phyloP scores from a whole-genome alignment of 2,329 filamentous ascomycete genomes.

The Stagonosporopsis rhizophila region DNA sequence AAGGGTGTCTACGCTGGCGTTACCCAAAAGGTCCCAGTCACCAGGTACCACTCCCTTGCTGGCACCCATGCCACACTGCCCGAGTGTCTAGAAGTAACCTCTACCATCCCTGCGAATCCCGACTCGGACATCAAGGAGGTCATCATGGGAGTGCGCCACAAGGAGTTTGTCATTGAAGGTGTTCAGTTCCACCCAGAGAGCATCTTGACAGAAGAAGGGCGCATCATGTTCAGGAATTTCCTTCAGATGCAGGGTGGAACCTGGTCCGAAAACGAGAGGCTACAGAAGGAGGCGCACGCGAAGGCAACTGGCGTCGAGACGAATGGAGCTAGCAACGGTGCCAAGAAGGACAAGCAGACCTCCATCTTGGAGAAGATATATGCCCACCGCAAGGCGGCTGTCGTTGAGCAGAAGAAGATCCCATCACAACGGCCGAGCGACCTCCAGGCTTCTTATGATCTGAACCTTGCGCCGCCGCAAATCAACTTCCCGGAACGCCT shows the following conservation, averaged over 20 bases:
- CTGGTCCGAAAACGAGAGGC: constrained; percentile 79
- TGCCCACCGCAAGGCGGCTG: constrained; percentile 74
- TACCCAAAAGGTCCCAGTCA: constrained; percentile 82
- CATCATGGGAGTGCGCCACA: constrained; percentile 97
- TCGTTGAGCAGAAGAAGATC: constrained; percentile 81
- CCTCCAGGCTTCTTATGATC: constrained; percentile 83
- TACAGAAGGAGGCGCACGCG: constrained; percentile 51
- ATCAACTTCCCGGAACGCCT: constrained; percentile 81
- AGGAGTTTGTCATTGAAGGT: constrained; percentile 87
- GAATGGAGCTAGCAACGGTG: constrained; percentile 30
- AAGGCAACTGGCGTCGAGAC: constrained; percentile 42
- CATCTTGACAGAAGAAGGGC: constrained; percentile 88
- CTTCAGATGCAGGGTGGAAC: constrained; percentile 86
- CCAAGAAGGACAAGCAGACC: constrained; percentile 66
- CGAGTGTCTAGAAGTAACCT: constrained; percentile 84
- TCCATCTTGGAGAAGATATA: constrained; percentile 95
- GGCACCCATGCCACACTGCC: constrained; percentile 89
- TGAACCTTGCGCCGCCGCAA: constrained; percentile 83
- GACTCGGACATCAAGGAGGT: constrained; percentile 78
- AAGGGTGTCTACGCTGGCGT: constrained; percentile 92
- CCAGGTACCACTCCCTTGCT: constrained; percentile 93
- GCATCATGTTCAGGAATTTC: constrained; percentile 92
- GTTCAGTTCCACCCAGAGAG: constrained; percentile 99
- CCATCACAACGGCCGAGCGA: constrained; percentile 85
- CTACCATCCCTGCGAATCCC: constrained; percentile 78